These are phyloP conservation scores for Parvularia atlantis DNA, from an alignment of 78 protist species.

Conservation along the genomic window DNA sequence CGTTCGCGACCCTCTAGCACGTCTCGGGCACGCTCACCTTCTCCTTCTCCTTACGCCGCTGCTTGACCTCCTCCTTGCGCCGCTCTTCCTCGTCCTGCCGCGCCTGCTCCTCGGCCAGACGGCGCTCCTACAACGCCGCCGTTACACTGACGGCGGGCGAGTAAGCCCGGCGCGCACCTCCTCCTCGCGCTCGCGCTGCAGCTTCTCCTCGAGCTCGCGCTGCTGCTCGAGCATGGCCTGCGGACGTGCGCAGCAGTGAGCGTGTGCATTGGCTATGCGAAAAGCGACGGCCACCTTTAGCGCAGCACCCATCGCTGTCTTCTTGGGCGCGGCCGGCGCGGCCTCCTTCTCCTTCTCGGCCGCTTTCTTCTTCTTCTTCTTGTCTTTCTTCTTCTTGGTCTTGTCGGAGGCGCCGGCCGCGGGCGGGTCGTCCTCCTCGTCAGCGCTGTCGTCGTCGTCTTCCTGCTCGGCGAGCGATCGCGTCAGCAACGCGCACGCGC, in stretches of 20 bases:
- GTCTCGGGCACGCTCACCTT: not conserved
- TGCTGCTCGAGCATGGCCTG: not conserved
- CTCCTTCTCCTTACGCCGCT: constrained; percentile 3
- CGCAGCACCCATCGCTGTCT: not conserved
- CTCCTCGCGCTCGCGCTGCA: not conserved
- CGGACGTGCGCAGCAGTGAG: not conserved
- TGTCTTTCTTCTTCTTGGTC: not conserved
- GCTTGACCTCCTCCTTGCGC: not conserved
- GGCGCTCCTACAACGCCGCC: constrained; percentile 21
- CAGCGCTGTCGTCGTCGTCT: constrained; percentile 6
- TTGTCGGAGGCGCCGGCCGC: not conserved
- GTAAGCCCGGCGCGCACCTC: not conserved
- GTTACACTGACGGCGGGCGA: not conserved
- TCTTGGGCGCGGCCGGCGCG: not conserved
- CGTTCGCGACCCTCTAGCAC: constrained; percentile 8
- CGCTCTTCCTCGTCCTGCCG: constrained; percentile 1
- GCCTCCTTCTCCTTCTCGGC: not conserved
- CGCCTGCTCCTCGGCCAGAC: constrained; percentile 12
- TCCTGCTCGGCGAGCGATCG: not conserved
- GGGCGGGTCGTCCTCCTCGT: not conserved
- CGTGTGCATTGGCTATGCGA: not conserved
- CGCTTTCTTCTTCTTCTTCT: constrained; percentile 9
- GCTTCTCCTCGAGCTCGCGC: not conserved
- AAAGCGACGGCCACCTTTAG: not conserved
- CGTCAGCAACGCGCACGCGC: not conserved